Percentiles rank a stretch among this genome's conserved stretches.
These are phyloP conservation scores for Coprinopsis strossmayeri DNA, from an alignment of 768 basidiomycete species.

Conservation along the genomic window DNA sequence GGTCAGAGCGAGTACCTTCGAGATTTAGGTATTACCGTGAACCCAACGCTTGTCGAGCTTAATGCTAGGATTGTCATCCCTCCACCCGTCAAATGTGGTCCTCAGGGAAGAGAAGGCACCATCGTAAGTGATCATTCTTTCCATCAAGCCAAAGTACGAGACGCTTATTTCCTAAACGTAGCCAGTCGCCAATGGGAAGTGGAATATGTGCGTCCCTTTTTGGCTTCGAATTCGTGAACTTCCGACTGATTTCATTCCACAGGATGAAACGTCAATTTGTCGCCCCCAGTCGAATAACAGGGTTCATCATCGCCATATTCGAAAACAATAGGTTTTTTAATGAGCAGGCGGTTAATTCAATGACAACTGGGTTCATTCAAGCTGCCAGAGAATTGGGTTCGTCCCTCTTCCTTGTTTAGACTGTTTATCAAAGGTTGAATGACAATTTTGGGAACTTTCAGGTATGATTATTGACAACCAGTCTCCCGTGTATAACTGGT, in stretches of 20 bases:
- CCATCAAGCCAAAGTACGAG: constrained; percentile 3
- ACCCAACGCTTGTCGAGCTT: constrained; percentile 45
- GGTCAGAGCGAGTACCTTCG: constrained; percentile 71
- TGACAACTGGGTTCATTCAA: constrained; percentile 45
- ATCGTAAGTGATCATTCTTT: constrained; percentile 46
- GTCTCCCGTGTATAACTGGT: constrained; percentile 1
- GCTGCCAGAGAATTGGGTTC: constrained; percentile 54
- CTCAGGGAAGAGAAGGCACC: constrained; percentile 45
- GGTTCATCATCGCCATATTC: constrained; percentile 63
- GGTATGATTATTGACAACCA: constrained; percentile 2
- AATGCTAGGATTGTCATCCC: constrained; percentile 58
- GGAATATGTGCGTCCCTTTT: constrained; percentile 58
- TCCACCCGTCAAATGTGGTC: constrained; percentile 63
- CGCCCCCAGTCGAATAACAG: constrained; percentile 41
- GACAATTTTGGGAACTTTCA: background rate
- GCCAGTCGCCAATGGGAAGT: constrained; percentile 60
- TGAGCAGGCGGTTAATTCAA: constrained; percentile 38
- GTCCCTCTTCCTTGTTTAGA: constrained; percentile 20
- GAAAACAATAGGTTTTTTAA: constrained; percentile 56
- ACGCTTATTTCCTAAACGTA: constrained; percentile 28
- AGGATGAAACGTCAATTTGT: constrained; percentile 74
- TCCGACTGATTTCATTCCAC: constrained; percentile 5
- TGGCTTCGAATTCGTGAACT: background rate
- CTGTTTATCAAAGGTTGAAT: constrained; percentile 24
- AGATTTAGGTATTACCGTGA: constrained; percentile 66